Evolutionary conservation across 176 grass and related monocot genomes (phyloP).

Genomic region (Elaeis guineensis): DNA sequence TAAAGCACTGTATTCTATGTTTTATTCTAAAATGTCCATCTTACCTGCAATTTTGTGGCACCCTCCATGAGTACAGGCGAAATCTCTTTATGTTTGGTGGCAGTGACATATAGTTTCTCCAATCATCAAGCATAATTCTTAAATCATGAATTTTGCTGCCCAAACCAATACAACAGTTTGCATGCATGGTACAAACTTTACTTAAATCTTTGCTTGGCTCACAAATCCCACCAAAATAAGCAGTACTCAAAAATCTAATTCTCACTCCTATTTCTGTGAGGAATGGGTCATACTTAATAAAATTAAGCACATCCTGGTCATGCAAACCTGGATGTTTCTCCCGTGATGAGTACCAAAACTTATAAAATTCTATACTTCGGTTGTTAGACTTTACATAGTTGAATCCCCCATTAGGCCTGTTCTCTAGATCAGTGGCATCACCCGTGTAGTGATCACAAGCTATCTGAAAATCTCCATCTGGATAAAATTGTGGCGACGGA

Average conservation of each 20-base stretch:
- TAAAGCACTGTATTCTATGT: too few species aligned
- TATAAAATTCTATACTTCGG: conserved; percentile 67
- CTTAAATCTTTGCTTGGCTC: conserved; percentile 60
- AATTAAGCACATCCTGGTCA: conserved; percentile 71
- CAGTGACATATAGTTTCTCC: conserved; percentile 55
- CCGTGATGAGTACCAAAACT: conserved; percentile 60
- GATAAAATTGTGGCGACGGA: conserved; percentile 61
- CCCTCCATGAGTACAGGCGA: conserved; percentile 33
- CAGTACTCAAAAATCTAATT: conserved; percentile 66
- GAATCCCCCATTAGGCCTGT: conserved; percentile 68
- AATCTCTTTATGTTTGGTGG: conserved; percentile 35
- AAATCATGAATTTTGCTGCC: conserved; percentile 60
- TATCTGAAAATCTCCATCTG: conserved; percentile 60
- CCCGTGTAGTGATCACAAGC: conserved; percentile 67
- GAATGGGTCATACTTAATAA: conserved; percentile 55
- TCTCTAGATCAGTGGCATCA: conserved; percentile 59
- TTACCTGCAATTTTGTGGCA: conserved; percentile 73
- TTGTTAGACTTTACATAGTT: conserved; percentile 72
- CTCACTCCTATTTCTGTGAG: conserved; percentile 46
- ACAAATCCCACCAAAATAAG: conserved; percentile 65
- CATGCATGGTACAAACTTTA: conserved; percentile 74
- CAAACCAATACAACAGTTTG: conserved; percentile 65
- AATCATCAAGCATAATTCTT: conserved; percentile 58
- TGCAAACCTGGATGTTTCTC: conserved; percentile 61
- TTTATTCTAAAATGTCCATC: background rate